Conservation (phyloP, 345 rosid species). For the Gossypium rotundifolium region DNA sequence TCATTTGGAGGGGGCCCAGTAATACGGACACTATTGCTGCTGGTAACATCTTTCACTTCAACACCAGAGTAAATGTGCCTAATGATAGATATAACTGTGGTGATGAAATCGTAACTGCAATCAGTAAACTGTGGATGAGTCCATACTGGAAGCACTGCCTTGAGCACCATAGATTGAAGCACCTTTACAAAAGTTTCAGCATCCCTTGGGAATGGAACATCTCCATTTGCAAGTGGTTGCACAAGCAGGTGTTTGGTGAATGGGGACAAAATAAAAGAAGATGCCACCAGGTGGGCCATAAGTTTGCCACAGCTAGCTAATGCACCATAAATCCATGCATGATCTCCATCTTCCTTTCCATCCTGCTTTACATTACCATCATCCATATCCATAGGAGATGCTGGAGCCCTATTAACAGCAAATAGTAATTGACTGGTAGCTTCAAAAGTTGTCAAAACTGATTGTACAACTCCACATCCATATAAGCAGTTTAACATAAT, state of each 20-base stretch:
- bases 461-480: slow-evolving; percentile 72
- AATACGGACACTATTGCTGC: slow-evolving; percentile 49
- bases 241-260: slow-evolving; percentile 75
- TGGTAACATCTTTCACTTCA: slow-evolving; percentile 69
- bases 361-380: slow-evolving; percentile 59
- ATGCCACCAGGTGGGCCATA: slow-evolving; percentile 93
- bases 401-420: slow-evolving; percentile 55
- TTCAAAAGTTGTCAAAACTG: slow-evolving; percentile 85
- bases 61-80: slow-evolving; percentile 89
- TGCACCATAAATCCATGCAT: slow-evolving; percentile 88
- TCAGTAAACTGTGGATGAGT: slow-evolving; percentile 75
- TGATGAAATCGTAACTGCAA: slow-evolving; percentile 71
- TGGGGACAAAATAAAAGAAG: slow-evolving; percentile 79
- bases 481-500: slow-evolving; percentile 74
- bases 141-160: slow-evolving; percentile 94
- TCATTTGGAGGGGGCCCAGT: slow-evolving; percentile 90
- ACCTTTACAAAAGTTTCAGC: slow-evolving; percentile 87
- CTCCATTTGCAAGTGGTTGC: slow-evolving; percentile 66
- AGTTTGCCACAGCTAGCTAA: slow-evolving; percentile 84
- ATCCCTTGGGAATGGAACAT: slow-evolving; percentile 64
- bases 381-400: slow-evolving; percentile 94
- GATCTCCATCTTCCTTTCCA: slow-evolving; percentile 59
- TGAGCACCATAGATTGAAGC: slow-evolving; percentile 89
- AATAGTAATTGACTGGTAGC: slow-evolving; percentile 85
- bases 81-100: slow-evolving; percentile 69